phyloP scores from a whole-genome alignment of 164 flowering plant species.

The Kalanchoe fedtschenkoi region DNA sequence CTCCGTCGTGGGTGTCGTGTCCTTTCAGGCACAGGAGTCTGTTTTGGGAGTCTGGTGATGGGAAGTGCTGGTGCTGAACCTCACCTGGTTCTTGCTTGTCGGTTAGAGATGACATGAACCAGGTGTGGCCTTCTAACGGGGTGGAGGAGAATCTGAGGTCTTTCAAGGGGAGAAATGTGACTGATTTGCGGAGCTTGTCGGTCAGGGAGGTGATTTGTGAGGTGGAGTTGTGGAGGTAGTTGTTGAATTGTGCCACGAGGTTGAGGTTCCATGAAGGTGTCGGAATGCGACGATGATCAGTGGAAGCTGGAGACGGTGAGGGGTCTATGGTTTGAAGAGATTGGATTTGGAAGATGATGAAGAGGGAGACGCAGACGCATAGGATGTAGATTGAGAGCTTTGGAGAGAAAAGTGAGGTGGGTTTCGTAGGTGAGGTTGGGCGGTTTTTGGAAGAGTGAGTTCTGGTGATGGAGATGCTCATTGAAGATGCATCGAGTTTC shows the following conservation, averaged over 20 bases:
- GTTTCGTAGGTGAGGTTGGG: not conserved
- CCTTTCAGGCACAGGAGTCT: conserved; percentile 63
- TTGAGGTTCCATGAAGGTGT: conserved; percentile 13
- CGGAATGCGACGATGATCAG: conserved; percentile 9
- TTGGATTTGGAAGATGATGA: conserved; percentile 33
- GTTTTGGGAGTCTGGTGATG: conserved; percentile 43
- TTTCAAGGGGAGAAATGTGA: conserved; percentile 74
- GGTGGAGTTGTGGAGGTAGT: conserved; percentile 11
- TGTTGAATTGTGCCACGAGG: conserved; percentile 18
- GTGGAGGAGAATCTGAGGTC: conserved; percentile 44
- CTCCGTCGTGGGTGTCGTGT: conserved; percentile 47
- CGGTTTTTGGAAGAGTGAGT: conserved; percentile 8
- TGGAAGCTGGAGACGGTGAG: conserved; percentile 7
- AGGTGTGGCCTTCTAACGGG: conserved; percentile 63
- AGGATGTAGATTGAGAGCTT: conserved; percentile 19
- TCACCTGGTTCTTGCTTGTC: conserved; percentile 50
- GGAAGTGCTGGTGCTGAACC: conserved; percentile 57
- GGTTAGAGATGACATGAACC: conserved; percentile 83
- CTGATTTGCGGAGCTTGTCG: conserved; percentile 33
- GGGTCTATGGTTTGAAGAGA: conserved; percentile 14
- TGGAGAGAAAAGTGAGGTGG: conserved; percentile 14
- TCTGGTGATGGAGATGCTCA: conserved; percentile 6
- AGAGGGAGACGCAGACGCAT: conserved; percentile 12
- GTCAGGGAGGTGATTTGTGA: conserved; percentile 16
- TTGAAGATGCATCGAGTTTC: not conserved